phyloP scores from a whole-genome alignment of 805 yeast species.

The Myxozyma kluyveri region DNA sequence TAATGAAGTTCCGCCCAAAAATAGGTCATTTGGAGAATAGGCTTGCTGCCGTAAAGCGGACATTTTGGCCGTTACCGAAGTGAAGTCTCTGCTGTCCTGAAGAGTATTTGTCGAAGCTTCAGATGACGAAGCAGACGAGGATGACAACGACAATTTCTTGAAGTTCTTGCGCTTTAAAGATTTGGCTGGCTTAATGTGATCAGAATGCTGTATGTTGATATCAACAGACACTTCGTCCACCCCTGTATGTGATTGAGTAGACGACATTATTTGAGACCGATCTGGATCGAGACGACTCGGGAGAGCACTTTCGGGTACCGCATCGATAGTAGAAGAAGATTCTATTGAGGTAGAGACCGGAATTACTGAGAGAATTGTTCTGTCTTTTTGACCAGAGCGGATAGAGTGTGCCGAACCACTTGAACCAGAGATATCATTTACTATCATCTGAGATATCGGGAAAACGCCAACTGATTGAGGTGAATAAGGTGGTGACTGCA shows the following conservation, averaged over 20 bases:
- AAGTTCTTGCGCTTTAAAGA: conserved; percentile 57
- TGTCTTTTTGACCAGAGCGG: no score
- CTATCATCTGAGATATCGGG: no score
- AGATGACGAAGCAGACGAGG: conserved; percentile 1
- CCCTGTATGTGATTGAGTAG: no score
- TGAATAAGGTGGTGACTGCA: conserved; percentile 17
- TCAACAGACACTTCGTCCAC: no score
- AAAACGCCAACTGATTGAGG: background rate
- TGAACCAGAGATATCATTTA: no score
- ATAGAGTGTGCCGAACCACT: background rate
- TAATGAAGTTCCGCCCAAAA: no score
- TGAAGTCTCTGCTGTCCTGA: conserved; percentile 5
- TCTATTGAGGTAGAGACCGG: no score
- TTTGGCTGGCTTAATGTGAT: conserved; percentile 32
- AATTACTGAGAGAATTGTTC: no score
- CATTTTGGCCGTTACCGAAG: conserved; percentile 23
- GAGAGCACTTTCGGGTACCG: background rate
- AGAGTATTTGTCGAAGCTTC: no score
- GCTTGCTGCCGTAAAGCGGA: conserved; percentile 2
- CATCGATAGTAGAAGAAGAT: no score
- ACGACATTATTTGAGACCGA: background rate
- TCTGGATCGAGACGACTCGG: background rate
- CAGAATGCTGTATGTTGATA: no score
- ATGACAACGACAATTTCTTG: conserved; percentile 51
- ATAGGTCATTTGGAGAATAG: background rate